These are phyloP conservation scores for Boletus insuetus DNA, from an alignment of 768 basidiomycete species.

Conservation along the genomic window DNA sequence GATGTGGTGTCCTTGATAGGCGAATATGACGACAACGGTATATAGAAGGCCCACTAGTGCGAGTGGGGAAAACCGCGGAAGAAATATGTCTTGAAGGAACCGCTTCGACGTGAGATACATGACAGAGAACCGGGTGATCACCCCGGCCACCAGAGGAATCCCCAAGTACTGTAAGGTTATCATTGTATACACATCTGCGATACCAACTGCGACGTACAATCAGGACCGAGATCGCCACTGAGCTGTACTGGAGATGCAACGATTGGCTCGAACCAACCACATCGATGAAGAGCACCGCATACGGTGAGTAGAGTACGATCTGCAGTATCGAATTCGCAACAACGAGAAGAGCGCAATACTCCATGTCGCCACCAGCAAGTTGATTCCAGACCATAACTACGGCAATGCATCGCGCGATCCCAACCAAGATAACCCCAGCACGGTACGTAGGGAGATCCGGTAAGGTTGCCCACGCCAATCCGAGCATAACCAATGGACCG, in stretches of 20 bases:
- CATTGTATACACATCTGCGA: neutral
- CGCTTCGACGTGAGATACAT: slow-evolving; percentile 43
- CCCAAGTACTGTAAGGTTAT: slow-evolving; percentile 61
- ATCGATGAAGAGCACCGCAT: slow-evolving; percentile 71
- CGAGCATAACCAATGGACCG: slow-evolving; percentile 84
- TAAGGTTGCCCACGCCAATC: slow-evolving; percentile 78
- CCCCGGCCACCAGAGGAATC: slow-evolving; percentile 71
- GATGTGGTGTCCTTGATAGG: slow-evolving; percentile 67
- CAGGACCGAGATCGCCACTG: slow-evolving; percentile 63
- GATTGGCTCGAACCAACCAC: slow-evolving; percentile 50
- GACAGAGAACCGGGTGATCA: slow-evolving; percentile 62
- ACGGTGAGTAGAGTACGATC: slow-evolving; percentile 67
- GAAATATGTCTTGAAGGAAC: slow-evolving; percentile 56
- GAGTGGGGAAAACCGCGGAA: slow-evolving; percentile 66
- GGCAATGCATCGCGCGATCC: slow-evolving; percentile 41
- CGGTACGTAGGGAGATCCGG: slow-evolving; percentile 76
- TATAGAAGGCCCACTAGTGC: slow-evolving; percentile 77
- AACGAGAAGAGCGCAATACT: slow-evolving; percentile 79
- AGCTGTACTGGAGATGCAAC: slow-evolving; percentile 49
- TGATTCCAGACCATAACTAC: slow-evolving; percentile 86
- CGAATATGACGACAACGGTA: slow-evolving; percentile 76
- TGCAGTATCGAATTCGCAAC: slow-evolving; percentile 79
- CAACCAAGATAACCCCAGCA: slow-evolving; percentile 80
- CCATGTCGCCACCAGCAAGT: slow-evolving; percentile 62
- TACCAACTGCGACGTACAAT: slow-evolving; percentile 50